Conservation (phyloP, 2,329 filamentous ascomycete genomes). For the Colletotrichum salicis region DNA sequence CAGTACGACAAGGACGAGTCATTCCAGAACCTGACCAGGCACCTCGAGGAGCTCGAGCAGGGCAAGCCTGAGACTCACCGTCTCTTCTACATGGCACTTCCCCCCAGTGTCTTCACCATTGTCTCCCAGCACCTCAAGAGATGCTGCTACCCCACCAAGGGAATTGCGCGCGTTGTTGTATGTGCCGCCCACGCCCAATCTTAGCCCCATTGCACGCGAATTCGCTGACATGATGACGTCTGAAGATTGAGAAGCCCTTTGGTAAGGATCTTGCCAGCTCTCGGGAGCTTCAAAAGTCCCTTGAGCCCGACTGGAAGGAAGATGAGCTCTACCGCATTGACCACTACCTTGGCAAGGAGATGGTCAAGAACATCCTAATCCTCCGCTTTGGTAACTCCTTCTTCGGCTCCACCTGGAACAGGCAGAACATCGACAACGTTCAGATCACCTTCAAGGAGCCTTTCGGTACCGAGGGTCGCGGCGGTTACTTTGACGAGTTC, state of each 20-base stretch:
- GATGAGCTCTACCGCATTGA: constrained; percentile 99
- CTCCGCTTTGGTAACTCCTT: constrained; percentile 98
- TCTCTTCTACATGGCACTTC: constrained; percentile 99
- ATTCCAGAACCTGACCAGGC: constrained; percentile 85
- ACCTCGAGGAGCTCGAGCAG: constrained; percentile 86
- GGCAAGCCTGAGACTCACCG: constrained; percentile 86
- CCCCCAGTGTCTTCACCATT: constrained; percentile 96
- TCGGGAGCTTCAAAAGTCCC: constrained; percentile 90
- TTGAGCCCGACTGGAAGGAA: constrained; percentile 98
- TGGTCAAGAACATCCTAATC: constrained; percentile 99
- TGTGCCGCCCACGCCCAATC: constrained; percentile 46
- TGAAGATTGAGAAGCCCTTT: constrained; percentile 97
- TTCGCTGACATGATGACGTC: constrained; percentile 13
- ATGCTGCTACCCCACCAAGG: constrained; percentile 93
- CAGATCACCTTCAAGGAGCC: constrained; percentile 99
- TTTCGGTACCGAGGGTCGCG: constrained; percentile 96
- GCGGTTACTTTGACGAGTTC: constrained; percentile 99
- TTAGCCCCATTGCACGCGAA: neutral
- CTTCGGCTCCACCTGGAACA: constrained; percentile 98
- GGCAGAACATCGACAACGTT: constrained; percentile 98
- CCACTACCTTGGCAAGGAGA: constrained; percentile 99
- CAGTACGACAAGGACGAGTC: constrained; percentile 98
- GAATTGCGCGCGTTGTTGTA: constrained; percentile 94
- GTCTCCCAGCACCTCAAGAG: constrained; percentile 97
- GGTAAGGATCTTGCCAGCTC: constrained; percentile 97